Percentiles rank a stretch among this genome's conserved stretches.
Evolutionary conservation across 257 asterid genomes (phyloP).

Genomic region (Solanum ahanhuiri): DNA sequence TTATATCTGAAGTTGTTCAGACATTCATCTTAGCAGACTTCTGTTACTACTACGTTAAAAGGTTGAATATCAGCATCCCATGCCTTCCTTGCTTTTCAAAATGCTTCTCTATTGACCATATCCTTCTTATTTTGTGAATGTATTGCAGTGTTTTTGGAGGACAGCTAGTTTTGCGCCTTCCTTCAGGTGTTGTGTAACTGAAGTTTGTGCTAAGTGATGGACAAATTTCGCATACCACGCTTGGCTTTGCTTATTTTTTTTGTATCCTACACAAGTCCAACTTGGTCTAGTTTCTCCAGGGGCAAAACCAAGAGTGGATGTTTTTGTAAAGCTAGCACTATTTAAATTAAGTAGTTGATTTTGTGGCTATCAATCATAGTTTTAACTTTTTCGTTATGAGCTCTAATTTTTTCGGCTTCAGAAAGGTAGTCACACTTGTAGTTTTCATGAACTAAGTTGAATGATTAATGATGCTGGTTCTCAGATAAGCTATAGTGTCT

Average conservation of each 20-base stretch:
- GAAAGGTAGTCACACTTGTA: background rate
- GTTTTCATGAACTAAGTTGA: background rate
- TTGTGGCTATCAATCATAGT: background rate
- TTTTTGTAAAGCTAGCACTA: background rate
- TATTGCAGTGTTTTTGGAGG: constrained; percentile 66
- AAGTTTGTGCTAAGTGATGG: background rate
- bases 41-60: constrained; percentile 38
- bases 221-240: background rate
- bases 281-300: background rate
- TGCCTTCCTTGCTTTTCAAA: background rate
- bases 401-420: background rate
- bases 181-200: constrained; percentile 59
- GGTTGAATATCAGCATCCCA: constrained; percentile 6
- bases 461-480: background rate
- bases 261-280: background rate
- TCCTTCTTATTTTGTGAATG: background rate
- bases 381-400: background rate
- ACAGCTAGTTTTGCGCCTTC: constrained; percentile 69
- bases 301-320: background rate
- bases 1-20: constrained; percentile 41
- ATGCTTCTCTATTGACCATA: background rate
- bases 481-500: background rate
- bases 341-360: background rate
- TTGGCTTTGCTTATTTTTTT: background rate
- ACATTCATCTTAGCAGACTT: constrained; percentile 43